Conservation (phyloP, 192 early-diverging fungal genomes). For the Mortierella claussenii region DNA sequence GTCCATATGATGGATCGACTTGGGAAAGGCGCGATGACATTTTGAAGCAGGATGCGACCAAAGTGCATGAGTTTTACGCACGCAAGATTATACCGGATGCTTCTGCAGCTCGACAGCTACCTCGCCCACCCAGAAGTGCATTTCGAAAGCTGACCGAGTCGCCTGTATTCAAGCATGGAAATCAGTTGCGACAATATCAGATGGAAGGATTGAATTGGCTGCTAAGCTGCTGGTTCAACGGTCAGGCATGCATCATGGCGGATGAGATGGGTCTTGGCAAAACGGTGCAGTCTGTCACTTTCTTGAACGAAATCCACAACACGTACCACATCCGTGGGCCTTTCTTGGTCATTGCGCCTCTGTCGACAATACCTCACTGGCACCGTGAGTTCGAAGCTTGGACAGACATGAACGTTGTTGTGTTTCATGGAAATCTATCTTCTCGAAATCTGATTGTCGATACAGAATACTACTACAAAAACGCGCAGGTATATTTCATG, state of each 20-base stretch:
- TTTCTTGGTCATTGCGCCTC: constrained; percentile 72
- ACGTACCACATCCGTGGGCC: constrained; percentile 74
- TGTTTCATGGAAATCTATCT: constrained; percentile 70
- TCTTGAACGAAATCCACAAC: constrained; percentile 75
- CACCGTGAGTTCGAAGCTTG: constrained; percentile 60
- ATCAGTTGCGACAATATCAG: constrained; percentile 79
- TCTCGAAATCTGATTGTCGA: constrained; percentile 81
- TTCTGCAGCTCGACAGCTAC: constrained; percentile 53
- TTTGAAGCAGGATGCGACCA: constrained; percentile 68
- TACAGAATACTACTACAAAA: constrained; percentile 73
- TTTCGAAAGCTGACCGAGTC: constrained; percentile 70
- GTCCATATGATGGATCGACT: constrained; percentile 76
- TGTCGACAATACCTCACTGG: constrained; percentile 72
- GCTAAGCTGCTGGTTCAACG: constrained; percentile 78
- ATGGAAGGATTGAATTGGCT: constrained; percentile 89
- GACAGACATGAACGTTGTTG: constrained; percentile 52
- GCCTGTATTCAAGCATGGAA: constrained; percentile 77
- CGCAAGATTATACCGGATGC: constrained; percentile 64
- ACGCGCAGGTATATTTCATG: constrained; percentile 38
- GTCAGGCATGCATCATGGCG: constrained; percentile 86
- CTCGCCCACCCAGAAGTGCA: constrained; percentile 57
- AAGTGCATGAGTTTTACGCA: constrained; percentile 74
- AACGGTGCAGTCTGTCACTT: constrained; percentile 78
- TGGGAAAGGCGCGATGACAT: constrained; percentile 72
- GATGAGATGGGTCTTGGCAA: constrained; percentile 98